Evolutionary conservation across 179 eudicot species (phyloP).

Genomic region (Drosera spatulata): DNA sequence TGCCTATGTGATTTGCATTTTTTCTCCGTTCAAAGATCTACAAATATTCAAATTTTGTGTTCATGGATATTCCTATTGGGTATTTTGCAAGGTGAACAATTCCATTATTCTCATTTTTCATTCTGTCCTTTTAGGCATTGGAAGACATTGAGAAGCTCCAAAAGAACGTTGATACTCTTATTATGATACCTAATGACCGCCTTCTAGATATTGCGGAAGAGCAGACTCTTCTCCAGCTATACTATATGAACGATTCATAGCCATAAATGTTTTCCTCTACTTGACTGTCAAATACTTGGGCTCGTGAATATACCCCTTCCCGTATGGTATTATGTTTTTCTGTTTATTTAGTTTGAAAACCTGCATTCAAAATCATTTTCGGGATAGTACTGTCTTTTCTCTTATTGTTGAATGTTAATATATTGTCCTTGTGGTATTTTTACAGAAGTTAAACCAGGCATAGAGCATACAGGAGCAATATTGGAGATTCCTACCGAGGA

Average conservation of each 20-base stretch:
- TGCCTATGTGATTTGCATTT: constrained; percentile 10
- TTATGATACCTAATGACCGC: constrained; percentile 96
- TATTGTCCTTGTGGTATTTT: constrained; percentile 98
- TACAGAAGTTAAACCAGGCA: constrained; percentile 86
- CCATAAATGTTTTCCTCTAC: too few species aligned
- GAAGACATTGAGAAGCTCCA: constrained; percentile 97
- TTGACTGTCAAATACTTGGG: constrained; percentile 63
- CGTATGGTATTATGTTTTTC: too few species aligned
- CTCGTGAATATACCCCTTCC: constrained; percentile 97
- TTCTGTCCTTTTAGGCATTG: constrained; percentile 55
- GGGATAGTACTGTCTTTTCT: too few species aligned
- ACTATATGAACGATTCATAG: too few species aligned
- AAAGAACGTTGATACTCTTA: constrained; percentile 93
- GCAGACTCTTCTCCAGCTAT: constrained; percentile 78
- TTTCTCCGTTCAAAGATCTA: too few species aligned
- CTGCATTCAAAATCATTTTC: too few species aligned
- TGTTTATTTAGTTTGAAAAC: too few species aligned
- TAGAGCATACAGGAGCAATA: constrained; percentile 95
- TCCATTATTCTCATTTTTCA: background rate
- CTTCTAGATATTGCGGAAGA: constrained; percentile 91
- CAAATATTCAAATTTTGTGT: too few species aligned
- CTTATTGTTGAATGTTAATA: too few species aligned
- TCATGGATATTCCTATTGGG: too few species aligned
- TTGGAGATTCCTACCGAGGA: constrained; percentile 67
- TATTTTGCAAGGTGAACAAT: too few species aligned